A percentile compares a stretch with the other conserved stretches of the same genome.
Conservation (phyloP, 1,284 basidiomycete species). For the Inonotus hispidus region DNA sequence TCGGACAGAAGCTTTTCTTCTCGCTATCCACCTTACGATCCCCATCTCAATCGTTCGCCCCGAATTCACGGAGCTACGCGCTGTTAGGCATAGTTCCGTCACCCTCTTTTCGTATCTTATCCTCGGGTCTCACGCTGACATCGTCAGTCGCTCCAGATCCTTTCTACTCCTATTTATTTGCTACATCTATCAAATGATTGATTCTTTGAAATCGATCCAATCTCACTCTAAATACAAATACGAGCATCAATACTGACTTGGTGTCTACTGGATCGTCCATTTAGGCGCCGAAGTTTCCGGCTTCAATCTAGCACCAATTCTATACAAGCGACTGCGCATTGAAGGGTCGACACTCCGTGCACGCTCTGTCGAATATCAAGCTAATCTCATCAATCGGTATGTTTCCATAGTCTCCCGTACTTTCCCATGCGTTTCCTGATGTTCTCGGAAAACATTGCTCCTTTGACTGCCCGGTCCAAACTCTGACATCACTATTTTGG, state of each 20-base stretch:
- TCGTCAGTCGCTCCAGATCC: neutral
- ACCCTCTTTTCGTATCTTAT: neutral
- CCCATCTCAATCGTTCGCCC: neutral
- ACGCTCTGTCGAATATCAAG: slow-evolving; percentile 76
- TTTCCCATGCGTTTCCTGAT: neutral
- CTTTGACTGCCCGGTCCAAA: neutral
- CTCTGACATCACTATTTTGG: neutral
- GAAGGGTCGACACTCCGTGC: slow-evolving; percentile 87
- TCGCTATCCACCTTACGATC: neutral
- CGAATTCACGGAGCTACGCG: neutral
- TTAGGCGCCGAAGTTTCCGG: slow-evolving; percentile 60
- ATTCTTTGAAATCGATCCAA: neutral
- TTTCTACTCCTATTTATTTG: neutral
- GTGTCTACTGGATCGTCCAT: neutral
- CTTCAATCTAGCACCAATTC: slow-evolving; percentile 62
- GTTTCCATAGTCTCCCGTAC: slow-evolving; percentile 18
- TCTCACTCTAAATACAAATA: neutral
- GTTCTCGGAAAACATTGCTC: neutral
- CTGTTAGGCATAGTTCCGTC: neutral
- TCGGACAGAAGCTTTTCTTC: neutral
- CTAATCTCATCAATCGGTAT: slow-evolving; percentile 65
- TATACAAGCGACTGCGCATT: slow-evolving; percentile 85
- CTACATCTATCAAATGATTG: neutral
- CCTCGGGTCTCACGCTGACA: neutral
- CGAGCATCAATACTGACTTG: neutral